These are phyloP conservation scores for Penicillium sp. DNA, from an alignment of 2,329 filamentous ascomycete species.

Conservation along the genomic window DNA sequence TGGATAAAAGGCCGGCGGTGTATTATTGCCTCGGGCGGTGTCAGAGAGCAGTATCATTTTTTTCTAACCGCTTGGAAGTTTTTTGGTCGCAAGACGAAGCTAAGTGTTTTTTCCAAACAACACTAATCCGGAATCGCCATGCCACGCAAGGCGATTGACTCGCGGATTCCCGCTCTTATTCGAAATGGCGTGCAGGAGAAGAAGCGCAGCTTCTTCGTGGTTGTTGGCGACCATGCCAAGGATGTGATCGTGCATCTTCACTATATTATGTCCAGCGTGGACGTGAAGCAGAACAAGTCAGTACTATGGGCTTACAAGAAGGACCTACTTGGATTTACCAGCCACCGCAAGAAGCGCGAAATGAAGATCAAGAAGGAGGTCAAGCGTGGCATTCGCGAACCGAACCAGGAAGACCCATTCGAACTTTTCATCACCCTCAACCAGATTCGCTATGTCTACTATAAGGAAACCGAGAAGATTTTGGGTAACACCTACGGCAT, in stretches of 20 bases:
- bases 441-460: conserved; percentile 98
- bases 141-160: conserved; percentile 64
- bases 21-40: conserved; percentile 26
- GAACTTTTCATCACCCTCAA: conserved; percentile 95
- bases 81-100: conserved; percentile 7
- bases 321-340: conserved; percentile 89
- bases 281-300: conserved; percentile 92
- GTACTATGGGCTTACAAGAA: conserved; percentile 99
- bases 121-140: conserved; percentile 23
- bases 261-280: conserved; percentile 85
- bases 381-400: conserved; percentile 87
- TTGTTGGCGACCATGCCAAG: conserved; percentile 90
- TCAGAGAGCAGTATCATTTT: conserved; percentile 31
- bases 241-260: conserved; percentile 95
- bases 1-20: conserved; percentile 18
- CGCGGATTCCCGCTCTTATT: conserved; percentile 86
- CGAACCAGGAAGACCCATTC: conserved; percentile 91
- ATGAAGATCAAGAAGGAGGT: conserved; percentile 98
- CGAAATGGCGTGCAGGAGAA: conserved; percentile 89
- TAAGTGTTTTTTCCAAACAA: conserved; percentile 7
- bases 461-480: conserved; percentile 99
- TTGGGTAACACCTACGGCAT: conserved; percentile 97
- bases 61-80: conserved; percentile 18
- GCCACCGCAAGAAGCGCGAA: conserved; percentile 96
- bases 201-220: conserved; percentile 96